These are phyloP conservation scores for Chionographis japonica DNA, from an alignment of 106 monocot genomes.

Conservation along the genomic window DNA sequence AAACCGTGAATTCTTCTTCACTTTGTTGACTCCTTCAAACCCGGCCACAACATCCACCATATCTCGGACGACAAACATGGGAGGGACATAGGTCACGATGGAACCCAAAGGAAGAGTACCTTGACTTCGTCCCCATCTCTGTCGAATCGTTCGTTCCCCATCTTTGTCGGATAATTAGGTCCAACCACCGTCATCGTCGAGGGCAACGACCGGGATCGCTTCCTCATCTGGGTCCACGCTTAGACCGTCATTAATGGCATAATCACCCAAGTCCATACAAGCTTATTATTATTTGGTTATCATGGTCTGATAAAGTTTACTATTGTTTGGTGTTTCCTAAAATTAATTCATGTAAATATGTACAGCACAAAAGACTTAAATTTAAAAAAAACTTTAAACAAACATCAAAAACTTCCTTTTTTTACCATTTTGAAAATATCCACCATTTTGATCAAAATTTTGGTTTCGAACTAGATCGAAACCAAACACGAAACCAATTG, in stretches of 20 bases:
- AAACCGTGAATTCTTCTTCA: slow-evolving; percentile 16
- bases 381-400: too few species aligned
- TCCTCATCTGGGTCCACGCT: slow-evolving; percentile 45
- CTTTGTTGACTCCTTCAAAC: background rate
- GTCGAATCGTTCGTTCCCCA: slow-evolving; percentile 29
- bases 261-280: slow-evolving; percentile 24
- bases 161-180: too few species aligned
- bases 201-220: slow-evolving; percentile 15
- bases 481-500: too few species aligned
- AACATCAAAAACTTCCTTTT: too few species aligned
- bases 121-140: slow-evolving; percentile 23
- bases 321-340: too few species aligned
- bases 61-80: slow-evolving; percentile 46
- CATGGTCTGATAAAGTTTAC: too few species aligned
- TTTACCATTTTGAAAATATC: too few species aligned
- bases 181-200: slow-evolving; percentile 38
- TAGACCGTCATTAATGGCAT: slow-evolving; percentile 55
- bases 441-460: too few species aligned
- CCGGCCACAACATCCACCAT: slow-evolving; percentile 1
- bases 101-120: background rate
- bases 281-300: too few species aligned
- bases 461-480: too few species aligned
- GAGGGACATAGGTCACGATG: slow-evolving; percentile 33
- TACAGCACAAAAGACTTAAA: too few species aligned
- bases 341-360: too few species aligned